Percentiles rank a stretch among this genome's conserved stretches.
phyloP scores from a whole-genome alignment of 768 basidiomycete species.

The Solioccasus polychromus region DNA sequence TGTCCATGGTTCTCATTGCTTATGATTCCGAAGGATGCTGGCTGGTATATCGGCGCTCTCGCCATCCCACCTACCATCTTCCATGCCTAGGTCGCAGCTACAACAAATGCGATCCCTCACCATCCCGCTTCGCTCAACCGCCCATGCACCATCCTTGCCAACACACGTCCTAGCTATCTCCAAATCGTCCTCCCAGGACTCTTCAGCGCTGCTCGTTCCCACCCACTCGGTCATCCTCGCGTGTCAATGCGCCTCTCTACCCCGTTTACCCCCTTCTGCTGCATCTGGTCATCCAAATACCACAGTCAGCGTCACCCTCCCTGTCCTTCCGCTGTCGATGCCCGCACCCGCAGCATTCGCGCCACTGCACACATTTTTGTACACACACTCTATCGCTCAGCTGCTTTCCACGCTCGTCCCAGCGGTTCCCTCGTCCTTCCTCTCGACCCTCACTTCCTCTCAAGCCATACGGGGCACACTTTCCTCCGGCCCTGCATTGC shows the following conservation, averaged over 20 bases:
- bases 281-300: constrained; percentile 33
- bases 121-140: constrained; percentile 30
- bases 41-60: constrained; percentile 45
- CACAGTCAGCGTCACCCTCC: constrained; percentile 43
- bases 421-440: constrained; percentile 27
- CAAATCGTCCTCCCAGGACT: constrained; percentile 27
- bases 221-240: constrained; percentile 70
- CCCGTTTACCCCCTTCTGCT: constrained; percentile 44
- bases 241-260: constrained; percentile 63
- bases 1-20: constrained; percentile 25
- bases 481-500: constrained; percentile 49
- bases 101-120: constrained; percentile 31
- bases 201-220: constrained; percentile 51
- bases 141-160: constrained; percentile 32
- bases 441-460: constrained; percentile 29
- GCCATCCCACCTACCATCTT: constrained; percentile 40
- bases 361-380: constrained; percentile 60
- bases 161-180: constrained; percentile 54
- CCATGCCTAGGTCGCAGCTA: constrained; percentile 31
- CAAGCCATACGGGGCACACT: constrained; percentile 39
- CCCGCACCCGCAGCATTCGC: constrained; percentile 63
- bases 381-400: constrained; percentile 51
- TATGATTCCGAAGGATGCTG: constrained; percentile 35
- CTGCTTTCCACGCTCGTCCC: constrained; percentile 52
- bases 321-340: constrained; percentile 60